Percentiles rank a stretch among this genome's conserved stretches.
Evolutionary conservation across 2,329 filamentous ascomycete genomes (phyloP).

Genomic region (Aspergillus caelatus): DNA sequence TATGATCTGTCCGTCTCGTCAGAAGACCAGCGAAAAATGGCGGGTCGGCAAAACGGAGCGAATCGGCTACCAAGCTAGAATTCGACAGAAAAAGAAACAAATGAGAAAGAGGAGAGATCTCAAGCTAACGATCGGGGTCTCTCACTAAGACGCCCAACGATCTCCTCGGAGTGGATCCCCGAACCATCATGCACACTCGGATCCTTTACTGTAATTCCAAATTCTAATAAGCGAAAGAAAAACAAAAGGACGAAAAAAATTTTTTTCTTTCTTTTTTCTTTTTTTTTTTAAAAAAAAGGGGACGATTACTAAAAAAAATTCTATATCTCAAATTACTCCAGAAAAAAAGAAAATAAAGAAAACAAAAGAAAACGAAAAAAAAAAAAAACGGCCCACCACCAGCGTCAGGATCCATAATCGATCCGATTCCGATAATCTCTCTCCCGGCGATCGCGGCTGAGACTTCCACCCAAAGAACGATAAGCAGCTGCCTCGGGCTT

Average conservation of each 20-base stretch:
- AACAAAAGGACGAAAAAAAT: not conserved
- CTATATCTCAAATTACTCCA: not conserved
- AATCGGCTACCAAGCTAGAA: not conserved
- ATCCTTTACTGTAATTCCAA: slow-evolving; percentile 1
- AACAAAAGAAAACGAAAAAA: not conserved
- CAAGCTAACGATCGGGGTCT: not conserved
- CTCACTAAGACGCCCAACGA: not conserved
- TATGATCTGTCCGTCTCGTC: not conserved
- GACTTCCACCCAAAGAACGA: slow-evolving; percentile 5
- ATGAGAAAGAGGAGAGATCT: not conserved
- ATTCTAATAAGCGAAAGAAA: not conserved
- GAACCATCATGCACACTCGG: not conserved
- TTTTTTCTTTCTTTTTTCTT: too few species aligned
- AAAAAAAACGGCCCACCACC: not conserved
- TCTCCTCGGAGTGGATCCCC: not conserved
- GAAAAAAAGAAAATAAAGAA: not conserved
- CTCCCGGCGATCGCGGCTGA: slow-evolving; percentile 11
- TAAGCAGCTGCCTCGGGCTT: not conserved
- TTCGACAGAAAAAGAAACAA: not conserved
- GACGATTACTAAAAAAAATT: not conserved
- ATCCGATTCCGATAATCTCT: slow-evolving; percentile 11
- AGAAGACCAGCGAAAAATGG: not conserved
- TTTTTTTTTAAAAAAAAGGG: too few species aligned
- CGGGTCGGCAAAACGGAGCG: not conserved
- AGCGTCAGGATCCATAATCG: not conserved